Conservation (phyloP, 306 rosid genomes). For the Cicer judaicum region DNA sequence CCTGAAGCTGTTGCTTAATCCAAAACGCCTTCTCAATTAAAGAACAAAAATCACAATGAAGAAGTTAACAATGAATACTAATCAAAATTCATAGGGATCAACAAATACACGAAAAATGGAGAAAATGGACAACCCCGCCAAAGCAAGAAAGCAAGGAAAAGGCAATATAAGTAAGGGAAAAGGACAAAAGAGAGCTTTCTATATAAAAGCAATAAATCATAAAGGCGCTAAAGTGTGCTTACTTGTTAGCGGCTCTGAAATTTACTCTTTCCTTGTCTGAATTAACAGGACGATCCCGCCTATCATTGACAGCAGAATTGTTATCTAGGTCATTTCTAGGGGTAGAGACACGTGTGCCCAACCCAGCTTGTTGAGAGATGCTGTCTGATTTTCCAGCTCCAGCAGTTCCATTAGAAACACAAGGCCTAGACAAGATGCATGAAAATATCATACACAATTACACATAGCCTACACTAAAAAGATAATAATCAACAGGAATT, state of each 20-base stretch:
- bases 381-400: slow-evolving; percentile 79
- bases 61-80: not conserved
- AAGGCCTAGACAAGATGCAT: slow-evolving; percentile 57
- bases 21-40: slow-evolving; percentile 24
- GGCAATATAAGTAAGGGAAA: not conserved
- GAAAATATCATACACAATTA: slow-evolving; percentile 40
- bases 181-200: slow-evolving; percentile 11
- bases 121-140: slow-evolving; percentile 21
- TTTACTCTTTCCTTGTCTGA: slow-evolving; percentile 84
- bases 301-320: slow-evolving; percentile 60
- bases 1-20: slow-evolving; percentile 11
- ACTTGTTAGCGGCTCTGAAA: slow-evolving; percentile 75
- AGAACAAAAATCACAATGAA: not conserved
- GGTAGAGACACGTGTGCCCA: slow-evolving; percentile 70
- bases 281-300: slow-evolving; percentile 72
- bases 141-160: slow-evolving; percentile 24
- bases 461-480: slow-evolving; percentile 38
- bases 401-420: slow-evolving; percentile 65
- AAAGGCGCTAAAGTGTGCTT: slow-evolving; percentile 44
- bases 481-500: slow-evolving; percentile 37
- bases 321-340: slow-evolving; percentile 73
- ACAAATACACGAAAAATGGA: slow-evolving; percentile 19
- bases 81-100: slow-evolving; percentile 16
- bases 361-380: slow-evolving; percentile 65
- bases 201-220: slow-evolving; percentile 33